Evolutionary conservation across 164 flowering plant genomes (phyloP).

Genomic region (Tetrastigma voinierianum): DNA sequence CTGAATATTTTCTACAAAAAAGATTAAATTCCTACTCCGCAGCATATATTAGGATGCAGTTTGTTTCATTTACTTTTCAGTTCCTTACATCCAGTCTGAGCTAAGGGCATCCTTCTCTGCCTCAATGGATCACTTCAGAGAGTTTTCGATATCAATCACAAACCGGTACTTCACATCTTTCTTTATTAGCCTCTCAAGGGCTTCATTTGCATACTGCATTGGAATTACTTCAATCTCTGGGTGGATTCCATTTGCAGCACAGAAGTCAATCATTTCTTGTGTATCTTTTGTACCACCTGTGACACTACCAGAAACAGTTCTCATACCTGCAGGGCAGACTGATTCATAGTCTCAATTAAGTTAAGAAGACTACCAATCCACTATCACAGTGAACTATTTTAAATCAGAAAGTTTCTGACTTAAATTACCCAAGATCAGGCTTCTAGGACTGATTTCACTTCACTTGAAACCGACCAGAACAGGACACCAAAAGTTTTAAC

Average conservation of each 20-base stretch:
- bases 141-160: slow-evolving; percentile 76
- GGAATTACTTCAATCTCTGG: slow-evolving; percentile 75
- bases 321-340: slow-evolving; percentile 47
- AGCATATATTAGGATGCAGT: too few species aligned
- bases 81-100: not conserved
- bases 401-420: not conserved
- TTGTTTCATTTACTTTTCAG: too few species aligned
- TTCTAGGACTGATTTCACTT: slow-evolving; percentile 67
- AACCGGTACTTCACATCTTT: slow-evolving; percentile 84
- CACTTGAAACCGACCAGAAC: slow-evolving; percentile 77
- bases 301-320: slow-evolving; percentile 63
- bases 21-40: too few species aligned
- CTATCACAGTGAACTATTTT: too few species aligned
- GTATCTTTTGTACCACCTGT: slow-evolving; percentile 73
- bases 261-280: slow-evolving; percentile 85
- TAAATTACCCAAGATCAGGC: slow-evolving; percentile 50
- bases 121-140: slow-evolving; percentile 46
- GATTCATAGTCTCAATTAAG: not conserved
- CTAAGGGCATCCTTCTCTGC: not conserved
- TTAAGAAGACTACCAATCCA: too few species aligned
- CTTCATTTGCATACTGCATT: slow-evolving; percentile 78
- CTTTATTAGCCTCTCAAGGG: slow-evolving; percentile 72
- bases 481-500: slow-evolving; percentile 62
- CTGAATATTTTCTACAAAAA: too few species aligned
- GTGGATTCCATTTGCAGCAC: slow-evolving; percentile 66